Conservation (phyloP, 768 basidiomycete species). For the Hypholoma sublateritium region DNA sequence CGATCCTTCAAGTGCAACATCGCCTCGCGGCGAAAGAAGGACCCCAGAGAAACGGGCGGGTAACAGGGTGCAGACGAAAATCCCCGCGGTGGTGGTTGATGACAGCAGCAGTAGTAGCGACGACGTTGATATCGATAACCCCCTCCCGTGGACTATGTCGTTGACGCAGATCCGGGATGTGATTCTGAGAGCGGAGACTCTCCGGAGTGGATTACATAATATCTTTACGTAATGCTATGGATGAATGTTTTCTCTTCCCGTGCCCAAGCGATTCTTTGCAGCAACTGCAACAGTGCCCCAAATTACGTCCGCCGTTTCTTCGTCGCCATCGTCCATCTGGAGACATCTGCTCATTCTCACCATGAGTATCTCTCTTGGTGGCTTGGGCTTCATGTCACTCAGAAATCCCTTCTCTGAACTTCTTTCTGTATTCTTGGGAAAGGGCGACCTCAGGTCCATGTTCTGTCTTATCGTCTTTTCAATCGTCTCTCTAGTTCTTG, state of each 20-base stretch:
- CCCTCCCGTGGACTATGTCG: slow-evolving; percentile 13
- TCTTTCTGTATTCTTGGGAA: slow-evolving; percentile 48
- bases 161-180: slow-evolving; percentile 12
- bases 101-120: background rate
- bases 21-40: slow-evolving; percentile 3
- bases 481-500: slow-evolving; percentile 70
- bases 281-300: slow-evolving; percentile 21
- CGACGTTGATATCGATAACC: slow-evolving; percentile 8
- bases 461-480: slow-evolving; percentile 68
- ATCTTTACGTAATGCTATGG: slow-evolving; percentile 2
- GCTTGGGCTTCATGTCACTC: slow-evolving; percentile 59
- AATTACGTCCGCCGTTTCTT: slow-evolving; percentile 11
- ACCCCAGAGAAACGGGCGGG: slow-evolving; percentile 1
- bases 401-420: slow-evolving; percentile 54
- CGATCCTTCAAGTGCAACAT: background rate
- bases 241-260: slow-evolving; percentile 17
- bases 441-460: slow-evolving; percentile 68
- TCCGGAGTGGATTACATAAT: background rate
- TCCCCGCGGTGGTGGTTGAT: background rate
- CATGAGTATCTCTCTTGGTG: slow-evolving; percentile 68
- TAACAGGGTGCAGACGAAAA: background rate
- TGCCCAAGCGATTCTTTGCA: slow-evolving; percentile 7
- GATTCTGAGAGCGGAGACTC: slow-evolving; percentile 11
- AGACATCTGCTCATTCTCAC: slow-evolving; percentile 50
- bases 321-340: slow-evolving; percentile 36